Evolutionary conservation across 768 basidiomycete genomes (phyloP).

Genomic region (Leccinum longicurvipes): DNA sequence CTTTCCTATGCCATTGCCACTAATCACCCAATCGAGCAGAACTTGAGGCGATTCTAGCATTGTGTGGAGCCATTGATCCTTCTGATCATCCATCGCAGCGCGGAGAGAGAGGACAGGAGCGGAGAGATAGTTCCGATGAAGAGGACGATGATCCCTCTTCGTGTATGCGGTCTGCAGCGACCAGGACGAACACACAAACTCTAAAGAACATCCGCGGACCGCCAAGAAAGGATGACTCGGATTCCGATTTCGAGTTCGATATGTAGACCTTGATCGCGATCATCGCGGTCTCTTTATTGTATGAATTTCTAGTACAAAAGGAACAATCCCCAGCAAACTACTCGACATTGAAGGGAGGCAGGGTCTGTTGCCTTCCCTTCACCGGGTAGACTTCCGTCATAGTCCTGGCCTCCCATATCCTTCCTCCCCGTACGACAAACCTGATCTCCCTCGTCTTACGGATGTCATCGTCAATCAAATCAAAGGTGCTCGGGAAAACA

Average conservation of each 20-base stretch:
- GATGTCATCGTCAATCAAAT: constrained; percentile 55
- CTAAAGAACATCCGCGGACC: constrained; percentile 54
- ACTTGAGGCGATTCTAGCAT: constrained; percentile 65
- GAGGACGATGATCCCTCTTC: constrained; percentile 50
- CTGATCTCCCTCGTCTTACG: constrained; percentile 46
- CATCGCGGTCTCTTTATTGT: background rate
- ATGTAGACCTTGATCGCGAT: constrained; percentile 36
- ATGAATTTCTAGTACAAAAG: background rate
- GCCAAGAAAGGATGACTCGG: constrained; percentile 61
- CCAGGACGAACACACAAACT: constrained; percentile 49
- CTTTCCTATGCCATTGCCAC: background rate
- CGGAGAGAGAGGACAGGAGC: constrained; percentile 26
- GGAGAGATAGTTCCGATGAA: constrained; percentile 43
- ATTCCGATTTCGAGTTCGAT: constrained; percentile 77
- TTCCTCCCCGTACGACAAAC: constrained; percentile 63
- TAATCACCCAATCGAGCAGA: constrained; percentile 38
- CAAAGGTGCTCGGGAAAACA: constrained; percentile 57
- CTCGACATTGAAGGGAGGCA: constrained; percentile 59
- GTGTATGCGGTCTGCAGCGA: constrained; percentile 53
- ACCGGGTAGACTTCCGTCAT: constrained; percentile 75
- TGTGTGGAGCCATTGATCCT: constrained; percentile 62
- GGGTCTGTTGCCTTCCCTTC: constrained; percentile 48
- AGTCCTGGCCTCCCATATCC: constrained; percentile 63
- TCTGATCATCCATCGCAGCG: constrained; percentile 42
- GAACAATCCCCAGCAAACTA: constrained; percentile 13